Base-by-base conservation (phyloP, 1,284 basidiomycete species). In the Puccinia hordei region DNA sequence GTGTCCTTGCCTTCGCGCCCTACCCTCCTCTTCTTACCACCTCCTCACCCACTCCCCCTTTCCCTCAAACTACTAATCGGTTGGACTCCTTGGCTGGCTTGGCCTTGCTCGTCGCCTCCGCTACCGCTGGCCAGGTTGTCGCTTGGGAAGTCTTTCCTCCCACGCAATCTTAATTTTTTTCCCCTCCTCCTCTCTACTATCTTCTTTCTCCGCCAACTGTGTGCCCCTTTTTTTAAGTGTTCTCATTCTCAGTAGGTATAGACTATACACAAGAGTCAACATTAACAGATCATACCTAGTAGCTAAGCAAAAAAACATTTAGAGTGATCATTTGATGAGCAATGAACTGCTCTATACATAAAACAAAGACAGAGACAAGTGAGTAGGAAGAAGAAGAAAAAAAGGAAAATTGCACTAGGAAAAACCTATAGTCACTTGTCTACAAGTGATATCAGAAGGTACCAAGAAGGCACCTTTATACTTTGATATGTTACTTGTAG, bases 81-180 rank as follows among this genome's bases (percentile, higher is more conserved):
- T 57, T 57, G 30, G 71, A 73, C n/a, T 73, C 51, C 13, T 41
- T 73, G 35, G 30, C 33, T n/a, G 49, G 33, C 19, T 35, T 44
- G 33, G 69, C 69, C 51, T 35, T 72, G 51, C 69, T 72, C 24
- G 46, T 73, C 12, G 51, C 71, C 15, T 55, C 71, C 10, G 71
- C 30, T 17, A 12, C 49, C 17, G 33, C 44, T 12, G 53, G n/a
- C n/a, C 51, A 53, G 12, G 33, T 73, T 22, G 5, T 30, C 15
- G 71, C 71, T 17, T 72, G 69, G 69, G 69, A 72, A 53, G 69
- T 72, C 51, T 73, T 73, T 38, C 51, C 71, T 30, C 66, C 66
- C 10, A 35, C 5, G 10, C 30, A 33, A 12, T 63, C 30, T 19
- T 63, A 49, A 49, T 49, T 44, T 6, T 44, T 44, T 13, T 44